phyloP scores from a whole-genome alignment of 2,329 filamentous ascomycete genomes.

The Fusarium heterosporum region DNA sequence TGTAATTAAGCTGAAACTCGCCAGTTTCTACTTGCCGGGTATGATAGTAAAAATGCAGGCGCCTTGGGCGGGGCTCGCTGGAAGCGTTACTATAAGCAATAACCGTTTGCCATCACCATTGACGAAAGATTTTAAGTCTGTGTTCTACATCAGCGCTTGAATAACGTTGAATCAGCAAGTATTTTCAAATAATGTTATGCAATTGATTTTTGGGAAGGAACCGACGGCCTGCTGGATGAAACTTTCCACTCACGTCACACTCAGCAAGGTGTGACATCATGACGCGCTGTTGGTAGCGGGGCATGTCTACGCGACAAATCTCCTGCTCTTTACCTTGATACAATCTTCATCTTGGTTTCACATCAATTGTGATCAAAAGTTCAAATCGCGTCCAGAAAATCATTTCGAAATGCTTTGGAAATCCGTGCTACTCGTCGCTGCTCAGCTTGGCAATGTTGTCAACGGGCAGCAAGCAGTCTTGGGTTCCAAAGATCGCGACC shows the following conservation, averaged over 20 bases:
- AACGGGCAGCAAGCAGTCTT: conserved; percentile 1
- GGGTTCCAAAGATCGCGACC: accelerated
- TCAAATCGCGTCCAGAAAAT: accelerated
- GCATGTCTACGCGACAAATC: background rate
- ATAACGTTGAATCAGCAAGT: no score
- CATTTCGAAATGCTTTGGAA: background rate
- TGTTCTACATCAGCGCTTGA: no score
- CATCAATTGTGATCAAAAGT: accelerated
- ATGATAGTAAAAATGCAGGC: no score
- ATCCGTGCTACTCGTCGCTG: background rate
- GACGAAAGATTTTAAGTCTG: no score
- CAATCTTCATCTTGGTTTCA: background rate
- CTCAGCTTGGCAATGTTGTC: background rate
- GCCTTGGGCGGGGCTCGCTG: no score
- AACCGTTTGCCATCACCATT: no score
- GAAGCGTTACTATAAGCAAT: no score
- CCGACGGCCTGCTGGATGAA: no score
- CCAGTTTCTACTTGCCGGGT: no score
- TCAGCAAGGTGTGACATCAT: conserved; percentile 29
- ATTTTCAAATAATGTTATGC: background rate
- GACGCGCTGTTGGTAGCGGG: conserved; percentile 19
- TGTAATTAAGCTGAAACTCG: no score
- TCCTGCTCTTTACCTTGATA: background rate
- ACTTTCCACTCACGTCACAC: conserved; percentile 23
- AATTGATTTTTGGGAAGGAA: background rate